These are phyloP conservation scores for Nannizziopsis barbatae DNA, from an alignment of 2,329 filamentous ascomycete genomes.

Conservation along the genomic window DNA sequence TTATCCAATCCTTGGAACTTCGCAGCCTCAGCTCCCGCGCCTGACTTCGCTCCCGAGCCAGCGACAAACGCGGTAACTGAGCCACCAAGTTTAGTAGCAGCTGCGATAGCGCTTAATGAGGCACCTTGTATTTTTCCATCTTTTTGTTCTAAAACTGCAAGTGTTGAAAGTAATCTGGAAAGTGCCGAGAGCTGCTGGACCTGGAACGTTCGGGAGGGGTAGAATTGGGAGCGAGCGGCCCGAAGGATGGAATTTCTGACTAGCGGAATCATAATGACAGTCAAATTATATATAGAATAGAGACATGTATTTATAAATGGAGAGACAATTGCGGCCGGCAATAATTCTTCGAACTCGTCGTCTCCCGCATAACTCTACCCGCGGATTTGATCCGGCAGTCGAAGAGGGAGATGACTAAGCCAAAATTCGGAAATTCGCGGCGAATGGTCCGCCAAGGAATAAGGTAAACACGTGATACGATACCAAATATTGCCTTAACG, in stretches of 20 bases:
- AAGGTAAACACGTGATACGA: background rate
- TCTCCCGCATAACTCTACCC: background rate
- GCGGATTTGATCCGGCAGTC: slow-evolving; percentile 8
- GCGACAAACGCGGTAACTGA: slow-evolving; percentile 79
- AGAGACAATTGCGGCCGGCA: background rate
- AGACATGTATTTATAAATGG: background rate
- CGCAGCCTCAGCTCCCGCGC: slow-evolving; percentile 68
- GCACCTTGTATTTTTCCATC: slow-evolving; percentile 75
- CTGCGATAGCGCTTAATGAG: slow-evolving; percentile 74
- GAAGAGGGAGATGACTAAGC: slow-evolving; percentile 8
- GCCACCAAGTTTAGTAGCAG: slow-evolving; percentile 76
- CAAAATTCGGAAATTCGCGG: slow-evolving; percentile 9
- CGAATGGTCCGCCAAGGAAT: background rate
- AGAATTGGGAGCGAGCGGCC: slow-evolving; percentile 38
- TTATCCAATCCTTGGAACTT: slow-evolving; percentile 88
- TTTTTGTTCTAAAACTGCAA: slow-evolving; percentile 85
- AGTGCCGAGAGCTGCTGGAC: slow-evolving; percentile 44
- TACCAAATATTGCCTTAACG: no score
- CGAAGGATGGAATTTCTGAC: slow-evolving; percentile 33
- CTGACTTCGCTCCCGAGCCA: slow-evolving; percentile 59
- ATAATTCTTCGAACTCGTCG: background rate
- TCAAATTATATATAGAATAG: background rate
- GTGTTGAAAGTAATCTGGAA: slow-evolving; percentile 66
- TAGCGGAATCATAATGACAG: slow-evolving; percentile 18
- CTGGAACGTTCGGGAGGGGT: slow-evolving; percentile 24